A percentile compares a stretch with the other conserved stretches of the same genome.
phyloP scores from a whole-genome alignment of 805 yeast genomes.

The Kodamaea jinghongensis region DNA sequence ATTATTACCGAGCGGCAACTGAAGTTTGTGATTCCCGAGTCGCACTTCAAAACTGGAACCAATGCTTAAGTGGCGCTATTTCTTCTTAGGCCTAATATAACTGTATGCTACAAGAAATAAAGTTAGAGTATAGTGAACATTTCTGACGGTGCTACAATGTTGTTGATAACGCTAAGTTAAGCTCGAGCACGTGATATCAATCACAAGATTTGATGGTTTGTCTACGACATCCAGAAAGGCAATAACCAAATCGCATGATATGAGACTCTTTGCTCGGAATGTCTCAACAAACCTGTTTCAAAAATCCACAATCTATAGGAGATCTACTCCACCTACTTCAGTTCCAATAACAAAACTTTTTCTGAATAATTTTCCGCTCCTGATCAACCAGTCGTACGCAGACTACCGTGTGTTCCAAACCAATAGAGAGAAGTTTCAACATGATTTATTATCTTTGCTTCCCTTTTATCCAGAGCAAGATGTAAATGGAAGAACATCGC shows the following conservation, averaged over 20 bases:
- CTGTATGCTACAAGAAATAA: too few relatives aligned
- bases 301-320: constrained; percentile 28
- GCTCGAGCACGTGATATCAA: too few relatives aligned
- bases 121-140: too few relatives aligned
- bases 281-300: background rate
- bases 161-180: too few relatives aligned
- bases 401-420: constrained; percentile 43
- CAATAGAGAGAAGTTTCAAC: constrained; percentile 44
- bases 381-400: constrained; percentile 47
- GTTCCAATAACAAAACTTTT: constrained; percentile 57
- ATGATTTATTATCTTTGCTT: constrained; percentile 41
- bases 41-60: background rate
- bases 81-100: too few relatives aligned
- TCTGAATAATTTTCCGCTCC: constrained; percentile 56
- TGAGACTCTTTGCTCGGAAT: background rate
- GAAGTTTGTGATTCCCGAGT: background rate
- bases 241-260: background rate
- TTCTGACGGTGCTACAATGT: too few relatives aligned
- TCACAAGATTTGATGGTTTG: too few relatives aligned
- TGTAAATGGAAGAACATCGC: constrained; percentile 25
- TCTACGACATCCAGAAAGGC: too few relatives aligned
- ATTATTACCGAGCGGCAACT: too few relatives aligned
- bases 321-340: constrained; percentile 67
- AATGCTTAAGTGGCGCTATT: too few relatives aligned
- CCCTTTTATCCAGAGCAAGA: constrained; percentile 46